These are phyloP conservation scores for Calocera cornea DNA, from an alignment of 768 basidiomycete genomes.

Conservation along the genomic window DNA sequence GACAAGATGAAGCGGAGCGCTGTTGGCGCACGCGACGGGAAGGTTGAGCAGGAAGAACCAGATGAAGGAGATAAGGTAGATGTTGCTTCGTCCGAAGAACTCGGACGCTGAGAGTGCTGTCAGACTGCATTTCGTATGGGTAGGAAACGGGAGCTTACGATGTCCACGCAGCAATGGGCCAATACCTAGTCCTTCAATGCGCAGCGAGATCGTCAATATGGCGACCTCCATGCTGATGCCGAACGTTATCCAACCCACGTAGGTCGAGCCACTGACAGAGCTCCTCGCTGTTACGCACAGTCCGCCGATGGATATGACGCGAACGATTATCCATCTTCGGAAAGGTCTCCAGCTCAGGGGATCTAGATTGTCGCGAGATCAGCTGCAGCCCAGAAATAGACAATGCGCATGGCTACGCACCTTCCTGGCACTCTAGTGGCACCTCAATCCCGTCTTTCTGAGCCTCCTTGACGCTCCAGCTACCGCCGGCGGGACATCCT, in stretches of 20 bases:
- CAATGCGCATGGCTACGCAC: background rate
- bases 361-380: background rate
- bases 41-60: constrained; percentile 51
- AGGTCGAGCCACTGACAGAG: constrained; percentile 20
- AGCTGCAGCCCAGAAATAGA: background rate
- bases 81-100: constrained; percentile 48
- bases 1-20: constrained; percentile 43
- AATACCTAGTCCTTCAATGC: constrained; percentile 28
- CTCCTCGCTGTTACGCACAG: constrained; percentile 25
- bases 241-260: background rate
- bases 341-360: constrained; percentile 11
- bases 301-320: constrained; percentile 16
- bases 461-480: background rate
- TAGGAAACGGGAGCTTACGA: constrained; percentile 18
- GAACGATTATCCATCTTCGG: constrained; percentile 19
- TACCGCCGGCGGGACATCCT: background rate
- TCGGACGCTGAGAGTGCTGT: too few species aligned
- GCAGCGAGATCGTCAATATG: constrained; percentile 37
- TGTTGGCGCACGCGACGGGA: constrained; percentile 52
- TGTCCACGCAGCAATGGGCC: constrained; percentile 29
- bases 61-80: constrained; percentile 49
- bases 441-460: background rate
- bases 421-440: background rate
- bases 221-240: constrained; percentile 29
- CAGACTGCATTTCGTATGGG: background rate